phyloP scores from a whole-genome alignment of 2,329 filamentous ascomycete genomes.

The Colletotrichum simmondsii region DNA sequence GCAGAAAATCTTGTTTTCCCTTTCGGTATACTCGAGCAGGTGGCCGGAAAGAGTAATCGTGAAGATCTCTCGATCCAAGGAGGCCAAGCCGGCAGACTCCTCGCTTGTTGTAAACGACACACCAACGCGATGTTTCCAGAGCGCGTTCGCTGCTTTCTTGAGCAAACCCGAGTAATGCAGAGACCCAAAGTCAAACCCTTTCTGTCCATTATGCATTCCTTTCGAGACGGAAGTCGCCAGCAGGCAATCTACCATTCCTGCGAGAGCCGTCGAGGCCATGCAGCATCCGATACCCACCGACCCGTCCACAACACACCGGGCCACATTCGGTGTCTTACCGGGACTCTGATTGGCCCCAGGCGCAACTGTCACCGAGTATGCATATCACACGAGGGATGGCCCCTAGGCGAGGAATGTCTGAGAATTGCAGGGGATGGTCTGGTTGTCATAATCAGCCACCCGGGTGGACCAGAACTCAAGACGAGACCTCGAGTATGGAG shows the following conservation, averaged over 20 bases:
- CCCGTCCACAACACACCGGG: slow-evolving; percentile 14
- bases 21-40: not conserved
- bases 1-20: not conserved
- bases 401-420: slow-evolving; percentile 32
- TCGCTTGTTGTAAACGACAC: slow-evolving; percentile 7
- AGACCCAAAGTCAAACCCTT: slow-evolving; percentile 24
- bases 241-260: slow-evolving; percentile 20
- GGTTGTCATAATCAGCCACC: slow-evolving; percentile 31
- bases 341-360: slow-evolving; percentile 9
- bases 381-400: slow-evolving; percentile 30
- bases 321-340: not conserved
- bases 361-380: slow-evolving; percentile 14
- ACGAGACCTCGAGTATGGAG: slow-evolving; percentile 22
- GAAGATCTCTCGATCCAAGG: not conserved
- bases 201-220: slow-evolving; percentile 20
- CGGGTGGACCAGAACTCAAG: slow-evolving; percentile 17
- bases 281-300: slow-evolving; percentile 23
- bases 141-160: slow-evolving; percentile 24
- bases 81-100: slow-evolving; percentile 10
- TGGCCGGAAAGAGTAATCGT: not conserved
- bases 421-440: slow-evolving; percentile 30
- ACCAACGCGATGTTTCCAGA: slow-evolving; percentile 23
- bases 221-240: slow-evolving; percentile 3
- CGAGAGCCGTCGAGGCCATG: slow-evolving; percentile 23
- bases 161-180: slow-evolving; percentile 24